Evolutionary conservation across 2,329 filamentous ascomycete species (phyloP).

Genomic region (Pestalotiopsis sp.): DNA sequence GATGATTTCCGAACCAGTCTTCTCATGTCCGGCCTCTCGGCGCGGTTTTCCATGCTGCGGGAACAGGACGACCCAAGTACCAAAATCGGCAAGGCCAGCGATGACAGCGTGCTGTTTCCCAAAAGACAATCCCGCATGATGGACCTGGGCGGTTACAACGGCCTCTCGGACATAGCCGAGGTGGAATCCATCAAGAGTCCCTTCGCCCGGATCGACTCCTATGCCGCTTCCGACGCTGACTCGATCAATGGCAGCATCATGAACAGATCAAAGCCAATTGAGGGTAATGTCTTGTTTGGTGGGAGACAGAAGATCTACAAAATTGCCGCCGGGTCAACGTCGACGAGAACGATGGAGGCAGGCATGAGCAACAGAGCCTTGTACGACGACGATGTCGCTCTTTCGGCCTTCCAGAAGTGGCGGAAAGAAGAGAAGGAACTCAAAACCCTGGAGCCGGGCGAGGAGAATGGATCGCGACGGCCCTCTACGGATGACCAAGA

Average conservation of each 20-base stretch:
- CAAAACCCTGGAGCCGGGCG: conserved; percentile 42
- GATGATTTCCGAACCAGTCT: conserved; percentile 96
- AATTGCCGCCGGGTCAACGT: conserved; percentile 60
- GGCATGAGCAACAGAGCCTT: conserved; percentile 69
- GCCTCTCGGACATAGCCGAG: conserved; percentile 85
- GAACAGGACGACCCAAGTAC: conserved; percentile 93
- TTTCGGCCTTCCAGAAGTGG: conserved; percentile 83
- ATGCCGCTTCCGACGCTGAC: conserved; percentile 61
- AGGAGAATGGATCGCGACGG: conserved; percentile 36
- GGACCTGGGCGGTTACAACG: conserved; percentile 64
- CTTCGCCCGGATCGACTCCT: conserved; percentile 66
- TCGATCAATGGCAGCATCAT: conserved; percentile 73
- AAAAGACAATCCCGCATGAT: conserved; percentile 78
- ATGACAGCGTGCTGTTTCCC: conserved; percentile 87
- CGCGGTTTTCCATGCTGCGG: conserved; percentile 93
- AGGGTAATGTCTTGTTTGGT: conserved; percentile 93
- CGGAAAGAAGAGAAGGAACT: conserved; percentile 61
- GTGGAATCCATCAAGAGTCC: conserved; percentile 75
- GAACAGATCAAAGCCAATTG: conserved; percentile 77
- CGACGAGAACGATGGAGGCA: conserved; percentile 43
- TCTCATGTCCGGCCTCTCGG: conserved; percentile 92
- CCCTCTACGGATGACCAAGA: conserved; percentile 41
- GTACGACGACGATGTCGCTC: conserved; percentile 84
- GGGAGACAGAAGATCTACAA: conserved; percentile 96
- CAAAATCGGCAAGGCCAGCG: conserved; percentile 89